Conservation (phyloP, 208 protist species). For the Leishmania lainsoni region DNA sequence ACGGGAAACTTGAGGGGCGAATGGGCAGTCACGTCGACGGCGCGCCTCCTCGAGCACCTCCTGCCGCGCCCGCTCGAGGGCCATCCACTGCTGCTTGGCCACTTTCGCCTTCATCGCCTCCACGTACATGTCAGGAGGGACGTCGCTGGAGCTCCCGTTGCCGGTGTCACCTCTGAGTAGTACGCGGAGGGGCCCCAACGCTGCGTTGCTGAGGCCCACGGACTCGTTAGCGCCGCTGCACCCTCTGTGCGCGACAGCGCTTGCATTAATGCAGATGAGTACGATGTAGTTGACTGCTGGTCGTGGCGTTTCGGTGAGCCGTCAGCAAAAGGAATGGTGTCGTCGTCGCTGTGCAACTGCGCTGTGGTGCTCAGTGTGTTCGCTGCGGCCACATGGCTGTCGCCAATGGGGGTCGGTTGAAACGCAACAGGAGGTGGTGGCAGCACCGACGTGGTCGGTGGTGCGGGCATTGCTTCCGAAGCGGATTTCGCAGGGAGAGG, state of each 20-base stretch:
- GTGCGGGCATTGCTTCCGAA: background rate
- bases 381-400: background rate
- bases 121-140: slow-evolving; percentile 56
- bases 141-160: slow-evolving; percentile 14
- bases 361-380: background rate
- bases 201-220: slow-evolving; percentile 16
- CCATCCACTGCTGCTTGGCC: slow-evolving; percentile 82
- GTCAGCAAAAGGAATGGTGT: background rate
- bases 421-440: background rate
- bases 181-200: slow-evolving; percentile 4
- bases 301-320: background rate
- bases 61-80: slow-evolving; percentile 73
- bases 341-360: background rate
- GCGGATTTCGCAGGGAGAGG: background rate
- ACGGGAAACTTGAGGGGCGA: slow-evolving; percentile 63
- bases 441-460: background rate
- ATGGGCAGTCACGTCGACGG: slow-evolving; percentile 72
- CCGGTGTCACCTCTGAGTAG: slow-evolving; percentile 2
- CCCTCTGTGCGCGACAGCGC: slow-evolving; percentile 60
- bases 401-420: slow-evolving; percentile 15
- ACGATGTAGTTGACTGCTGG: slow-evolving; percentile 15
- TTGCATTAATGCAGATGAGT: slow-evolving; percentile 66
- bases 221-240: slow-evolving; percentile 23
- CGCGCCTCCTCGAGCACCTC: slow-evolving; percentile 63
- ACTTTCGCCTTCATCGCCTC: slow-evolving; percentile 74